Base-by-base conservation (phyloP, 768 basidiomycete species). In the Ephemerocybe angulata region DNA sequence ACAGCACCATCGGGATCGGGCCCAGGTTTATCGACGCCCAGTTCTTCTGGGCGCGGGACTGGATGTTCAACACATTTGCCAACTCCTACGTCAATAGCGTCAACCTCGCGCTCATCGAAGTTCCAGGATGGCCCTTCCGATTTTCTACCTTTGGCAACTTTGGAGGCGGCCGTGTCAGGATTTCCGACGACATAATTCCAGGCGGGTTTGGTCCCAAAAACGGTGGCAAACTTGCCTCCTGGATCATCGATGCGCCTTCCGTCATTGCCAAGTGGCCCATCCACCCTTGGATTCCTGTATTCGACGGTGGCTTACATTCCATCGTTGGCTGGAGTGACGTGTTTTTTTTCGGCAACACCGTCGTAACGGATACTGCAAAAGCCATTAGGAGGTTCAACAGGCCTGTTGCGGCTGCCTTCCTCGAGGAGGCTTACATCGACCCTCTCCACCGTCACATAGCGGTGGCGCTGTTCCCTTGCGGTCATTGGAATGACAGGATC, bases 231-330 rank as follows among this genome's bases (percentile, higher is more conserved):
- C 43, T 57, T 21, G 42, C 19, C 5, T 57, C 43, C 28, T 57
- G 55, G 55, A 35, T 57, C 25, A 51, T 57, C 41, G 40, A 57
- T 30, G 40, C 55, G 4, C 46, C 50, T 33, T 27, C 31, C n/a
- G 50, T 57, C 43, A 43, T 57, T 15, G 50, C 55, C n/a, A 47
- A 19, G 8, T 12, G 24, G 11, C 41, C 50, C 5, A 52, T 29
- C 41, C 50, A 33, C 8, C 49, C 49, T 4, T 57, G 55, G 55
- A 27, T 40, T 27, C 40, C 42, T 28, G 43, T 57, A 15, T 52
- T 57, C 55, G 41, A 44, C 15, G 46, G 46, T 29, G 55, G 55
- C 11, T 21, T 57, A 3, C 43, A 52, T 29, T 50, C 50, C 11
- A 50, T 57, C 15, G 13, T 57, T 7, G n/a, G 41, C 28, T 57